Conservation (phyloP, 208 protist species). For the Acanthamoeba castellanii region DNA sequence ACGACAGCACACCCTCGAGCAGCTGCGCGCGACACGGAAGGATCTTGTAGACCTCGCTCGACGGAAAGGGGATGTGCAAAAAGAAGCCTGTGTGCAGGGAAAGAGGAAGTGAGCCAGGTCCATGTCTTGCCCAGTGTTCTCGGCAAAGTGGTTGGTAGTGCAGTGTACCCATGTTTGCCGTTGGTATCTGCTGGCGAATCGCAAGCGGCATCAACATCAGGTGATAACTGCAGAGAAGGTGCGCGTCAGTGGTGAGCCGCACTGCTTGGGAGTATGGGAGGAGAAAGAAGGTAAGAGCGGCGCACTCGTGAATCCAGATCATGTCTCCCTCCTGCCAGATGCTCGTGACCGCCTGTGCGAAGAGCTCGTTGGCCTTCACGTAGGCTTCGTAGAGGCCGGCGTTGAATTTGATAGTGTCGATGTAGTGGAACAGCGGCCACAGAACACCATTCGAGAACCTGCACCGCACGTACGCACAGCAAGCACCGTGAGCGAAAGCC, state of each 20-base stretch:
- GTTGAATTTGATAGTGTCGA: slow-evolving; percentile 75
- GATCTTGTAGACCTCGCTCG: slow-evolving; percentile 88
- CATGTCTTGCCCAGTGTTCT: not conserved
- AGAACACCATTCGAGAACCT: slow-evolving; percentile 80
- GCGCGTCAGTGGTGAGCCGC: not conserved
- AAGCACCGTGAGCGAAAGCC: not conserved
- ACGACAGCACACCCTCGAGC: slow-evolving; percentile 86
- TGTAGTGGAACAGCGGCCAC: slow-evolving; percentile 90
- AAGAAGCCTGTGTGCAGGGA: slow-evolving; percentile 85
- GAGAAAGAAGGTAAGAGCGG: not conserved
- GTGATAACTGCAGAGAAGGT: slow-evolving; percentile 82
- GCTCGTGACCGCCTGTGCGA: slow-evolving; percentile 75
- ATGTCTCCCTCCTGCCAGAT: slow-evolving; percentile 58
- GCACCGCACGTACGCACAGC: no score
- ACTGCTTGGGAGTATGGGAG: not conserved
- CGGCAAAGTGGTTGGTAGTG: not conserved
- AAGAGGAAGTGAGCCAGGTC: not conserved
- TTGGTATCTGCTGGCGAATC: slow-evolving; percentile 78
- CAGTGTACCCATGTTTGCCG: slow-evolving; percentile 79
- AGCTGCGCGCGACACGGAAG: slow-evolving; percentile 86
- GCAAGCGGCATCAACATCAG: slow-evolving; percentile 89
- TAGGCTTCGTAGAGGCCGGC: slow-evolving; percentile 83
- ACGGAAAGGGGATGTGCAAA: slow-evolving; percentile 91
- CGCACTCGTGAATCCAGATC: slow-evolving; percentile 63
- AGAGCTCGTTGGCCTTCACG: slow-evolving; percentile 84